Base-by-base conservation (phyloP, 164 flowering plant species). In the Dillenia suffruticosa region DNA sequence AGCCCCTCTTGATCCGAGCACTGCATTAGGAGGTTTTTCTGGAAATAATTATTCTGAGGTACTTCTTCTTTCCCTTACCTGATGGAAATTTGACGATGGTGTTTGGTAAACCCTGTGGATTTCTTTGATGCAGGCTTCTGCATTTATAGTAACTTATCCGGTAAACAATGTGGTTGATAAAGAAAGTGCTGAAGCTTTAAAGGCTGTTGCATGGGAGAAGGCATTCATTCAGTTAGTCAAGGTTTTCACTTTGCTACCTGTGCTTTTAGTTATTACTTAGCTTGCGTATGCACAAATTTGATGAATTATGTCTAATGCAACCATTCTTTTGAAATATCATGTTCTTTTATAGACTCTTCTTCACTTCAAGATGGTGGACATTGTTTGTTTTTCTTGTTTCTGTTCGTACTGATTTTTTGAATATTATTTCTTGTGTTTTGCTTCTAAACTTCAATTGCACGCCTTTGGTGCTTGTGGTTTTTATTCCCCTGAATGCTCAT, bases 121-220 rank as follows among this genome's bases (percentile, higher is more conserved):
- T 26, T 65, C 73, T 70, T 44, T 32, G 47, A 55, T 63, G 60
- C 96, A 95, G 99, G 97, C 99, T 58, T 84, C 99, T 63, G 97
- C 99, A 58, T 95, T 95, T 73, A 67, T 92, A 22, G 74, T 88
- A 67, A 95, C 99, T 24, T 95, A 92, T 73, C 99, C 99, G 7
- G 96, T 92, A 56, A 84, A 82, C 73, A 92, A 95, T 63, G 83
- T 77, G 51, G 46, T 82, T 68, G 86, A 82, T 68, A 78, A 67
- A 61, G 72, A 74, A 63, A 84, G 89, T 63, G 77, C 74, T 74
- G 84, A 74, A 71, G 84, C 82, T 69, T 78, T 75, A 56, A 86
- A 78, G 63, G 94, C 99, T 49, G 83, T 86, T 63, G 89, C 92
- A 49, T 95, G 99, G 99, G 99, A 95, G 62, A 92, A 88, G 78